Evolutionary conservation across 257 asterid species (phyloP), one percentile per base, ranked within the genome.

Genomic region (Nemophila menziesii): DNA sequence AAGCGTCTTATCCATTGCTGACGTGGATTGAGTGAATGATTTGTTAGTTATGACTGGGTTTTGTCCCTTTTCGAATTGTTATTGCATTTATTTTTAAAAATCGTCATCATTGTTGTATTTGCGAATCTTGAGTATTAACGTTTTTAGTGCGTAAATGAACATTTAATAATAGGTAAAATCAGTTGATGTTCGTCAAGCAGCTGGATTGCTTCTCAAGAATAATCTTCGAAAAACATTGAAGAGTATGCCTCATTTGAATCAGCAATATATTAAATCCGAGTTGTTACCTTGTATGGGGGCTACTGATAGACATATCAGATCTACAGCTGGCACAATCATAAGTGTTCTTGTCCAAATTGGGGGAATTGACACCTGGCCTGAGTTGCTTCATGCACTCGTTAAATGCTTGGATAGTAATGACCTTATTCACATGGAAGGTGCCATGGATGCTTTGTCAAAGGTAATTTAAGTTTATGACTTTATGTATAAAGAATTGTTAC

Each of bases 401-500:
- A 82, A 82, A 67, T 85, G 84, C 66, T 72, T 92, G 57, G 99
- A 92, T 51, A 86, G 96, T 70, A 81, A 79, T 68, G 96, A 79
- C 44, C 46, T 54, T 52, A 77, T 79, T 70, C 96, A 70, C 67
- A 70, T 86, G 85, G 99, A 92, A 71, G 99, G 99, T 62, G 96
- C 99, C 46, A 82, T 92, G 96, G 99, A 92, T 75, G 96, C 99
- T 11, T 70, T 92, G 62, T 86, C 99, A 17, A 92, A 92, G 99
- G 99, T 92, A 58, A 2, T 29, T 29, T 2, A 7, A 2, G 3
- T 29, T 29, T 13, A 29, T 29, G 12, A 29, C 12, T 5, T 29
- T 5, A 7, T 5, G 7, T 1, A 29, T 7, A 13, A 29, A 5
- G 36, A 5, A 29, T 7, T n/a, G 36, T 2, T 13, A 10, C 36